Base-by-base conservation (phyloP, 83 land plant genomes). In the Thuja plicata region DNA sequence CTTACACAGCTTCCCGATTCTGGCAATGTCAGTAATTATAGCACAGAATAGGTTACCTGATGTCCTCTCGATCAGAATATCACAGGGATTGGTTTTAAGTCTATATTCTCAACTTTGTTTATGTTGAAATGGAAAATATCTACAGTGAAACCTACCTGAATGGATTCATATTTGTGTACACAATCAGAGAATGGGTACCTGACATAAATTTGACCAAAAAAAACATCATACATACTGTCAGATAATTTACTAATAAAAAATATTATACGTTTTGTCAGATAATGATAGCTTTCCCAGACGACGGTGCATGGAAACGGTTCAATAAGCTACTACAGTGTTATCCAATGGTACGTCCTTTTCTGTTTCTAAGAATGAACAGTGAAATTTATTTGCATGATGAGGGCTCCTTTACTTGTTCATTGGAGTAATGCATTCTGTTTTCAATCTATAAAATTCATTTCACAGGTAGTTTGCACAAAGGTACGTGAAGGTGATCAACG, bases 261-360 rank as follows among this genome's bases (percentile, higher is more conserved):
- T 12, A 43, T 81, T 71, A 54, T 46, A 41, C 87, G 5, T 82
- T 17, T 27, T 87, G 83, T 37, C 93, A 96, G 97, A 88, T 96
- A 54, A 91, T 87, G 85, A 91, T 96, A 35, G 98, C 98, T 86
- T 97, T 97, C 87, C 98, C 98, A 40, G 98, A 97, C 91, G 98
- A 97, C 88, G 98, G 98, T 41, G 97, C 97, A 70, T 97, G 98
- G 98, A 97, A 97, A 89, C 89, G 97, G 66, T 97, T 97, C 87
- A 92, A 97, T 92, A 97, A 94, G 92, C 91, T 60, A 32, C 86
- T 97, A 87, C 93, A 91, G 80, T 91, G 94, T 87, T 96, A 94
- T 87, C 98, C 97, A 0, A 96, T 88, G 95, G 97, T 96, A 87
- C 41, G 87, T 5, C 16, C 19, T 52, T 77, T 54, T 34, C 54